Evolutionary conservation across 1,284 basidiomycete genomes (phyloP).

Genomic region (Leccinum fallax): DNA sequence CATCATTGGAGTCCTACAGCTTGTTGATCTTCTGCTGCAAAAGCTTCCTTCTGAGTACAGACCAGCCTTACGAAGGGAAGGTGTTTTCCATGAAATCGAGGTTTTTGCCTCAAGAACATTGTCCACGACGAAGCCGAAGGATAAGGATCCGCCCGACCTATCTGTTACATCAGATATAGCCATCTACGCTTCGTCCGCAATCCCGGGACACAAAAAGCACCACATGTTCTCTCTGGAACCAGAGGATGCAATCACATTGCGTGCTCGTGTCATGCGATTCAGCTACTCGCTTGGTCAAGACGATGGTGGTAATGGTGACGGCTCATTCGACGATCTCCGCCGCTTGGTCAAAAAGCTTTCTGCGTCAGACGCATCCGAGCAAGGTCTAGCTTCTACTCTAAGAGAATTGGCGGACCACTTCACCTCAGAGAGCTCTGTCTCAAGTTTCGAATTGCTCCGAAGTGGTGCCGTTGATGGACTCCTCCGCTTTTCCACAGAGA

Average conservation of each 20-base stretch:
- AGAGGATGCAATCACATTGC: constrained; percentile 88
- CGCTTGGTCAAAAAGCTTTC: constrained; percentile 66
- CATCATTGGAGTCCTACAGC: constrained; percentile 85
- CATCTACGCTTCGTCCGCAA: constrained; percentile 41
- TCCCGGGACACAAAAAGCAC: constrained; percentile 68
- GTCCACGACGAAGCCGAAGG: constrained; percentile 55
- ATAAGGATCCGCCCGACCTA: constrained; percentile 46
- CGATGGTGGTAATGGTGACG: constrained; percentile 61
- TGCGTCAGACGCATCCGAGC: constrained; percentile 58
- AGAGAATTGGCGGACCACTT: constrained; percentile 80
- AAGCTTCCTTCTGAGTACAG: constrained; percentile 85
- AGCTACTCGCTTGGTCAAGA: constrained; percentile 69
- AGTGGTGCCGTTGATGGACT: constrained; percentile 91
- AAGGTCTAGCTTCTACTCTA: constrained; percentile 65
- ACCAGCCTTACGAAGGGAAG: constrained; percentile 87
- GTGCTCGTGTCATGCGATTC: constrained; percentile 83
- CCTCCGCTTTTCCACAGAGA: constrained; percentile 79
- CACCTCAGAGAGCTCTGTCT: constrained; percentile 79
- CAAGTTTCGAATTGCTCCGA: constrained; percentile 94
- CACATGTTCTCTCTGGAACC: constrained; percentile 71
- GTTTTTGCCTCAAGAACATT: constrained; percentile 65
- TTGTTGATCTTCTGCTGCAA: constrained; percentile 84
- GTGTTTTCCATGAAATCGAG: constrained; percentile 92
- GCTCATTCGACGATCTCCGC: constrained; percentile 66
- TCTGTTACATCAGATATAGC: constrained; percentile 40